Evolutionary conservation across 441 rosid genomes (phyloP), one percentile per base, ranked within the genome.

Genomic region (Pelargonium fulgidum): DNA sequence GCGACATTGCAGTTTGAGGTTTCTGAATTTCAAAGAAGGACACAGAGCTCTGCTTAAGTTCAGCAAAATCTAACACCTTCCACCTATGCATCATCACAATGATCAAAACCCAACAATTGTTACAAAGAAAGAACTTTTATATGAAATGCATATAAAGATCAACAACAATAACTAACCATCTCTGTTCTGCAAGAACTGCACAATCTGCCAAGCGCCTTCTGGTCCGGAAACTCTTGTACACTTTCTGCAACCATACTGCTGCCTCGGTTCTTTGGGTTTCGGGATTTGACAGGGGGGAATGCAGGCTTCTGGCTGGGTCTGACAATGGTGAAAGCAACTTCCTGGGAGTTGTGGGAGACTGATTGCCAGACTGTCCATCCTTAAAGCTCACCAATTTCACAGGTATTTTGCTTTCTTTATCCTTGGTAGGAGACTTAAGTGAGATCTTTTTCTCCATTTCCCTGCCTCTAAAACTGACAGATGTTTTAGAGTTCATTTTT

Each of bases 181-280:
- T 85, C 76, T 93, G 96, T 77, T 91, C 96, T 26, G 85, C 91
- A 17, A 91, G 85, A 73, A 93, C 95, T 0, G 97, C 97, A 62
- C 99, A 89, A 84, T 93, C 96, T 0, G 97, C 99, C 2, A 93
- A 87, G 91, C 86, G 89, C 80, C 99, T 80, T 65, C 97, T 85
- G 0, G 97, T 93, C 48, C 96, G 81, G 73, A 93, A 91, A 73
- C 99, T 93, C 68, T 88, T 91, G 56, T 89, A 93, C 47, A 93
- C 99, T 39, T 90, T 93, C 86, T 88, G 97, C 73, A 93, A 75
- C 73, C 84, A 86, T 17, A 87, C 71, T 11, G 99, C 96, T 33
- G 96, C 97, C 77, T 83, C 77, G 64, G 84, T 87, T 75, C 83
- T 81, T 0, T 86, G 90, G 56, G 72, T 85, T 6, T 58, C 29